Evolutionary conservation across 2,329 filamentous ascomycete genomes (phyloP).

Genomic region (Gyromitra esculenta): DNA sequence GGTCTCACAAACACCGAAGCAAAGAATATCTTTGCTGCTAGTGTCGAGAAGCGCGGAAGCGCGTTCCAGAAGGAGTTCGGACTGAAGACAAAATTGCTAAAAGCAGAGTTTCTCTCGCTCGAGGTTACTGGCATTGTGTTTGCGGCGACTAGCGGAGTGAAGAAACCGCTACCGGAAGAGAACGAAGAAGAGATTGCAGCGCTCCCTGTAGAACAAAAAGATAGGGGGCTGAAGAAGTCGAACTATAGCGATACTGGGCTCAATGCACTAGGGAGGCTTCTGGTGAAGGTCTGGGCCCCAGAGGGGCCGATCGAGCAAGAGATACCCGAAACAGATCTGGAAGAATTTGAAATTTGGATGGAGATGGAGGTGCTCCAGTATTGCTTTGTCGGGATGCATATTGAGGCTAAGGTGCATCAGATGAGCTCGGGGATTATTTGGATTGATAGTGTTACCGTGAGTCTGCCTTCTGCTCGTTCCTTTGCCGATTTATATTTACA

Average conservation of each 20-base stretch:
- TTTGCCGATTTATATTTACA: slow-evolving; percentile 62
- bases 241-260: slow-evolving; percentile 36
- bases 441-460: slow-evolving; percentile 68
- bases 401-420: slow-evolving; percentile 67
- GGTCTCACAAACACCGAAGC: slow-evolving; percentile 41
- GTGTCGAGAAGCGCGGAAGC: slow-evolving; percentile 47
- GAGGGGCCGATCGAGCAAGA: slow-evolving; percentile 62
- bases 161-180: slow-evolving; percentile 28
- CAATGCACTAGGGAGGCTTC: slow-evolving; percentile 55
- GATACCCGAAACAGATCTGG: slow-evolving; percentile 60
- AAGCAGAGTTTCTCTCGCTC: slow-evolving; percentile 68
- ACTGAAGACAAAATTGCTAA: slow-evolving; percentile 61
- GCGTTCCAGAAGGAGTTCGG: slow-evolving; percentile 56
- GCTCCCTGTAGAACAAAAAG: slow-evolving; percentile 63
- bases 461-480: slow-evolving; percentile 62
- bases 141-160: slow-evolving; percentile 58
- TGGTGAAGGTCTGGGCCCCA: slow-evolving; percentile 51
- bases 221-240: not conserved
- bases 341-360: slow-evolving; percentile 70
- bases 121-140: slow-evolving; percentile 68
- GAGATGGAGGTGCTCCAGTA: slow-evolving; percentile 70
- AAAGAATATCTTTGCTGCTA: slow-evolving; percentile 35
- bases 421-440: slow-evolving; percentile 71
- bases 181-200: slow-evolving; percentile 61
- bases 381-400: slow-evolving; percentile 73